Evolutionary conservation across 1,139 yeast genomes (phyloP).

Genomic region (Kodamaea arcana): DNA sequence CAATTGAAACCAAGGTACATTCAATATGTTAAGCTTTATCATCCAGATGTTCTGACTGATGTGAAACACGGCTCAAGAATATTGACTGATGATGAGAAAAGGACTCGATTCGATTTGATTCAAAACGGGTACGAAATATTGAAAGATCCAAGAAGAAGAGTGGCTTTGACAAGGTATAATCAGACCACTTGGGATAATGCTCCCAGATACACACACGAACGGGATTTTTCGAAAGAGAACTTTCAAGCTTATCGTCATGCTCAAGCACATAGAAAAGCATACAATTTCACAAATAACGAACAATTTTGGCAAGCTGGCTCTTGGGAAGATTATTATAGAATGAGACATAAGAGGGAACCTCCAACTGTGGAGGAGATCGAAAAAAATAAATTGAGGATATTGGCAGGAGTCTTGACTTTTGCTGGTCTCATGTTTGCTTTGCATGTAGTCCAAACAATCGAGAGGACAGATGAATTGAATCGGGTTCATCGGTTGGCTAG

Average conservation of each 20-base stretch:
- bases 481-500: slow-evolving; percentile 45
- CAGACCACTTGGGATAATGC: slow-evolving; percentile 25
- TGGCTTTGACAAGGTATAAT: slow-evolving; percentile 28
- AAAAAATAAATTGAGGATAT: slow-evolving; percentile 44
- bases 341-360: slow-evolving; percentile 35
- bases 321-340: slow-evolving; percentile 63
- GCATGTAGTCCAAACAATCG: slow-evolving; percentile 44
- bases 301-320: slow-evolving; percentile 64
- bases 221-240: slow-evolving; percentile 11
- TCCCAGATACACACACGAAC: slow-evolving; percentile 8
- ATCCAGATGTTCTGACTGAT: slow-evolving; percentile 62
- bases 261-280: slow-evolving; percentile 33
- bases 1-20: slow-evolving; percentile 54
- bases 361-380: slow-evolving; percentile 43
- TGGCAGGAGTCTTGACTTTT: slow-evolving; percentile 40
- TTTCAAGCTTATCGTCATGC: slow-evolving; percentile 34
- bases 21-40: slow-evolving; percentile 72
- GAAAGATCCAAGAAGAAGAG: slow-evolving; percentile 47
- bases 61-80: slow-evolving; percentile 26
- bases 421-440: slow-evolving; percentile 37
- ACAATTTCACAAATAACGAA: slow-evolving; percentile 36
- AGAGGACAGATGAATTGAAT: slow-evolving; percentile 36
- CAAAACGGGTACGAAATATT: slow-evolving; percentile 73
- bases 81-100: slow-evolving; percentile 37
- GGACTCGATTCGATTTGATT: slow-evolving; percentile 63